These are phyloP conservation scores for Digitaria exilis DNA, from an alignment of 202 grass and related monocot genomes.

Conservation along the genomic window DNA sequence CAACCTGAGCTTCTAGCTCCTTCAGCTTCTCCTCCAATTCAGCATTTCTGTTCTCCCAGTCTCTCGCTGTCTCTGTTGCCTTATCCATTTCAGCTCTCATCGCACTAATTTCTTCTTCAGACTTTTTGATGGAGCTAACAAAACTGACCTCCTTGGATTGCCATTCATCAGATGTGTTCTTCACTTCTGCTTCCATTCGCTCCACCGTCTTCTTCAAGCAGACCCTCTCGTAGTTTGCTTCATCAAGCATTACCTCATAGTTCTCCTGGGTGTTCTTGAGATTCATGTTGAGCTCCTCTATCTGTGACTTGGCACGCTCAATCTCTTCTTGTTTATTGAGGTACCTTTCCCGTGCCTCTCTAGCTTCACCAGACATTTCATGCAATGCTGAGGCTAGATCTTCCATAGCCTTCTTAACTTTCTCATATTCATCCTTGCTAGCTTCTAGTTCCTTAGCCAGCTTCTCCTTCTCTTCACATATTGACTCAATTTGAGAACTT, in stretches of 20 bases:
- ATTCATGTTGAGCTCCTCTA: slow-evolving; percentile 58
- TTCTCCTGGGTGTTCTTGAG: slow-evolving; percentile 70
- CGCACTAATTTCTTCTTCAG: slow-evolving; percentile 52
- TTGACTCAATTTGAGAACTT: slow-evolving; percentile 49
- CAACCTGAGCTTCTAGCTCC: slow-evolving; percentile 46
- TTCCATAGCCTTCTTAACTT: slow-evolving; percentile 76
- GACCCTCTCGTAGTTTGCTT: slow-evolving; percentile 82
- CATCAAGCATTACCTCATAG: slow-evolving; percentile 74
- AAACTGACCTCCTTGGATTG: slow-evolving; percentile 54
- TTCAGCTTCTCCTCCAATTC: slow-evolving; percentile 49
- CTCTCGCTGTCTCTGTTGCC: slow-evolving; percentile 20
- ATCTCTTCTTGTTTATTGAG: slow-evolving; percentile 66
- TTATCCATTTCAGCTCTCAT: slow-evolving; percentile 51
- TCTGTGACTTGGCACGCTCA: slow-evolving; percentile 47
- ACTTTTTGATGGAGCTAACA: slow-evolving; percentile 53
- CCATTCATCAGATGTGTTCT: slow-evolving; percentile 48
- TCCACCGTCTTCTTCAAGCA: slow-evolving; percentile 69
- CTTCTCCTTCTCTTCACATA: slow-evolving; percentile 64
- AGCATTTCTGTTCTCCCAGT: slow-evolving; percentile 45
- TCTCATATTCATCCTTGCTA: slow-evolving; percentile 63
- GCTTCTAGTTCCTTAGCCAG: slow-evolving; percentile 52
- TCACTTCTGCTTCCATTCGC: slow-evolving; percentile 63
- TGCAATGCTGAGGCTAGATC: slow-evolving; percentile 72
- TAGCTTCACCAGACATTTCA: slow-evolving; percentile 70
- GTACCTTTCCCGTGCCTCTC: slow-evolving; percentile 58